Evolutionary conservation across 345 rosid species (phyloP), one percentile per base, ranked within the genome.

Genomic region (Chamaenerion angustifolium): DNA sequence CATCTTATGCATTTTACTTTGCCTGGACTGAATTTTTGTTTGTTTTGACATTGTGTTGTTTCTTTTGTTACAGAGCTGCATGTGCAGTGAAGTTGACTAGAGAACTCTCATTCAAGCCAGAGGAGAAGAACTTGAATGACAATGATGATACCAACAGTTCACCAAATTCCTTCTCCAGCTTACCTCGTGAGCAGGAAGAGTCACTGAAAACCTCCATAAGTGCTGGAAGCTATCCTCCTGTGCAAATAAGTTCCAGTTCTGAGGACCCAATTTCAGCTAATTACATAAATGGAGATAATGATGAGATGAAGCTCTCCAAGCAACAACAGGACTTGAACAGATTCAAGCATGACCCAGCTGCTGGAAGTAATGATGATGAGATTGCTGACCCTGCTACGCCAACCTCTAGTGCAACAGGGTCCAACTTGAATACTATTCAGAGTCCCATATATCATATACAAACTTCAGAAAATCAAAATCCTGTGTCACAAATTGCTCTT

Each of bases 141-240:
- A 75, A 55, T 51, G 94, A 88, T 51, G 99, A 88, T 63, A 61
- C 68, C 23, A 64, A 49, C 55, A 79, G 95, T 70, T 82, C 95
- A 43, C 94, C 81, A 59, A 85, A 87, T 66, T 74, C 85, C 15
- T 76, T 75, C 63, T 74, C 96, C 56, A 79, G 86, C 77, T 72
- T 88, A 84, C 96, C 86, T 60, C 84, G 54, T 57, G 96, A 85
- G 37, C 90, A 74, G 51, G 94, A 70, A 61, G 88, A 76, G 73
- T 88, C 95, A 50, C 66, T 69, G 45, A 85, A 82, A 63, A 77
- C 96, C 57, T 88, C 96, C 45, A 76, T 82, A 56, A 82, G 96
- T 70, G 66, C 71, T 56, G 86, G 90, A 66, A 88, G 96, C 88
- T 88, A 77, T 56, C 94, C 92, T 51, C 90, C 76, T 53, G 95